Evolutionary conservation across 331 rosid genomes (phyloP).

Genomic region (Malus hybrid): DNA sequence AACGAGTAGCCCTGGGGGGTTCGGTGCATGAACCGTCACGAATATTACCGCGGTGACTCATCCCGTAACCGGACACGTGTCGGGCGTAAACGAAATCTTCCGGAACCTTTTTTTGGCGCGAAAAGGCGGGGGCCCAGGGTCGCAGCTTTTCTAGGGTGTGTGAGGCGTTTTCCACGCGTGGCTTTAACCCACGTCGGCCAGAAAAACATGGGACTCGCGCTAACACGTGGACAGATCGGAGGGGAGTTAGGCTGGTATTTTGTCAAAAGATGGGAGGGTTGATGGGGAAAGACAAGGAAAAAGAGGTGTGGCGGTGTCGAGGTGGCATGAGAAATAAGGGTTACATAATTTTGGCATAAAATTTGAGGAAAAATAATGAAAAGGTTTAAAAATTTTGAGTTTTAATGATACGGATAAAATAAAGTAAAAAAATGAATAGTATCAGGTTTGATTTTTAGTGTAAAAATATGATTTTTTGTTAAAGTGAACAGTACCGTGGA

Average conservation of each 20-base stretch:
- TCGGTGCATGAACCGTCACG: constrained; percentile 34
- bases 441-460: too few species aligned
- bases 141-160: background rate
- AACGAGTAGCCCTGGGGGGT: constrained; percentile 16
- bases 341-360: too few species aligned
- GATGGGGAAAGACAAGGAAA: constrained; percentile 15
- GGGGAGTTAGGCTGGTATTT: constrained; percentile 59
- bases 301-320: constrained; percentile 18
- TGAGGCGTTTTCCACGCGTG: constrained; percentile 45
- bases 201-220: constrained; percentile 31
- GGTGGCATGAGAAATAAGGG: background rate
- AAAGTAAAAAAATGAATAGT: too few species aligned
- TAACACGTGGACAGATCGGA: constrained; percentile 35
- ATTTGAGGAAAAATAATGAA: too few species aligned
- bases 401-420: too few species aligned
- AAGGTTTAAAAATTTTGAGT: too few species aligned
- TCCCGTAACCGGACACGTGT: constrained; percentile 18
- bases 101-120: background rate
- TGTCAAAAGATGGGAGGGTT: constrained; percentile 14
- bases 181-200: constrained; percentile 38
- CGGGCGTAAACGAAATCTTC: background rate
- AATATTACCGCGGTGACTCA: constrained; percentile 6
- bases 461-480: too few species aligned
- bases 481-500: too few species aligned
- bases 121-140: background rate